Base-by-base conservation (phyloP, 192 early-diverging fungal species). In the Spizellomyces sp. region DNA sequence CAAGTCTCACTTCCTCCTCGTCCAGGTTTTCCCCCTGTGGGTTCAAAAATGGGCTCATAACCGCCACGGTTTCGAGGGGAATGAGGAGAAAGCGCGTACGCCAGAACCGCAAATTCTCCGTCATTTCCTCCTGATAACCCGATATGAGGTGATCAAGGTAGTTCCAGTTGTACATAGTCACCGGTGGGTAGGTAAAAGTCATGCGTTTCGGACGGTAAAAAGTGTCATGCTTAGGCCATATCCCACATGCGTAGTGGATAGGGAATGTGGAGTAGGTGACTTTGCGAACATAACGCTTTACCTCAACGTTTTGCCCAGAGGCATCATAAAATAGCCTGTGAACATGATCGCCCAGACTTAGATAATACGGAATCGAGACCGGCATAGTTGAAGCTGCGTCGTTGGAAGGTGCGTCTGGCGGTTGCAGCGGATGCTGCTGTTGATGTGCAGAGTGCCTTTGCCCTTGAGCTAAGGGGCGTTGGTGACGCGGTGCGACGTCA, bases 261-360 rank as follows among this genome's bases (percentile, higher is more conserved):
- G 81, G 80, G 2, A 79, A 56, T 14, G 82, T 75, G 62, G 84
- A 75, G 69, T 92, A 94, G 15, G 74, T 72, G 48, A 84, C 77
- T 15, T 84, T 88, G 45, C 92, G 86, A 46, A 90, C 88, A 73
- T 95, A 97, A 7, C 93, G 88, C 69, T 93, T 92, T 44, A 99
- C 90, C 66, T 94, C 95, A 0, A 96, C 88, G 66, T 91, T 93
- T 19, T 89, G 81, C 9, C 85, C 83, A 0, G 88, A 69, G 0
- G 86, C 78, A 61, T 88, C 85, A 60, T 91, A 88, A 68, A 84
- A 89, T 5, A 98, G 82, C 41, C 84, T 77, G 64, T 98, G 96
- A 8, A 98, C 83, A 73, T 96, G 92, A 68, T 95, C 91, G 0
- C 96, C 96, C 79, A 95, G 91, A 75, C 90, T 92, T 21, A 98